phyloP scores from a whole-genome alignment of 2,329 filamentous ascomycete genomes.

The Dothiorella sarmentorum region DNA sequence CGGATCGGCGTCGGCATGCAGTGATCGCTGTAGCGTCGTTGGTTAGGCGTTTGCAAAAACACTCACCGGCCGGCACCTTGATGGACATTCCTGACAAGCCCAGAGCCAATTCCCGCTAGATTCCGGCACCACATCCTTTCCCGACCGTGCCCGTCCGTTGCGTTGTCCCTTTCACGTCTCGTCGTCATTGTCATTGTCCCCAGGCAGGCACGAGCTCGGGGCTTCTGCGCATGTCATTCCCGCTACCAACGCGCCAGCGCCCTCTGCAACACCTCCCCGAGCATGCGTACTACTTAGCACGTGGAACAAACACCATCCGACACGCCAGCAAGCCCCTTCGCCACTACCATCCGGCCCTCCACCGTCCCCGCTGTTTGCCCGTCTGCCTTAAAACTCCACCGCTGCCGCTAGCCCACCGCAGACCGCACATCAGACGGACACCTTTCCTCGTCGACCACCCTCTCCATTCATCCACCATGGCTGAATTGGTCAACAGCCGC shows the following conservation, averaged over 20 bases:
- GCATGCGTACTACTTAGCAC: conserved; percentile 8
- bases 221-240: conserved; percentile 8
- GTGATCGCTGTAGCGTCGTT: neutral
- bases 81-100: conserved; percentile 12
- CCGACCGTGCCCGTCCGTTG: no score
- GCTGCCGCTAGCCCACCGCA: neutral
- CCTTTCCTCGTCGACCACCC: conserved; percentile 1
- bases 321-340: neutral
- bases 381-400: neutral
- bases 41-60: neutral
- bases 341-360: neutral
- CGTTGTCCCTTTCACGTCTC: neutral
- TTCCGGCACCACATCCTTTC: neutral
- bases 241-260: neutral
- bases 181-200: neutral
- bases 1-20: neutral
- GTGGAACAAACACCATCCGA: neutral
- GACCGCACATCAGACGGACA: neutral
- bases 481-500: conserved; percentile 15
- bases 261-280: conserved; percentile 3
- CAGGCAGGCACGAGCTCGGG: conserved; percentile 1
- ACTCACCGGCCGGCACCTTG: conserved; percentile 5
- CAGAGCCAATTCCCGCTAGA: conserved; percentile 5
- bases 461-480: conserved; percentile 22
- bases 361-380: neutral